phyloP scores from a whole-genome alignment of 306 rosid genomes.

The Quercus alba region DNA sequence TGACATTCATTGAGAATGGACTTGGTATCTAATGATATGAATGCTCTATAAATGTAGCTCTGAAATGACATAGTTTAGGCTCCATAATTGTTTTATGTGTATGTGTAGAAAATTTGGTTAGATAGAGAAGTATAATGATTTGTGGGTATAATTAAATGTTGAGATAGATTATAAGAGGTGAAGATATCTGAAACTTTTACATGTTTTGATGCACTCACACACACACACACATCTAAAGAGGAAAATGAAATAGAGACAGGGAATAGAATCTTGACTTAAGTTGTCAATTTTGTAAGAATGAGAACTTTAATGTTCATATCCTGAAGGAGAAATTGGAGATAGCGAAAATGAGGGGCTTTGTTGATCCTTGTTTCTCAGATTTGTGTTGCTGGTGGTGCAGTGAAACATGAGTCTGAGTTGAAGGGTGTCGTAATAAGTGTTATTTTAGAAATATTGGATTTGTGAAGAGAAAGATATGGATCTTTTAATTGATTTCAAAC shows the following conservation, averaged over 20 bases:
- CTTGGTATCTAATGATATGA: not conserved
- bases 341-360: not conserved
- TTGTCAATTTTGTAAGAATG: not conserved
- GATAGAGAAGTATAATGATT: not conserved
- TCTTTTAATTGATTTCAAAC: constrained; percentile 5
- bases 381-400: not conserved
- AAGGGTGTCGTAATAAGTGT: not conserved
- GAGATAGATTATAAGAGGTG: not conserved
- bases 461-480: not conserved
- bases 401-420: not conserved
- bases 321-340: not conserved
- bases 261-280: not conserved
- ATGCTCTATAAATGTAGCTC: not conserved
- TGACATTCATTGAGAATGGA: not conserved
- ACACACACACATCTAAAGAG: not conserved
- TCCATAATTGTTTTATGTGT: not conserved
- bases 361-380: not conserved
- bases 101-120: not conserved
- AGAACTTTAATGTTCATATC: not conserved
- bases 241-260: not conserved
- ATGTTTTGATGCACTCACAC: not conserved
- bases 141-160: not conserved
- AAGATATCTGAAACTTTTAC: not conserved
- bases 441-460: constrained; percentile 3
- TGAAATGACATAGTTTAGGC: not conserved